Evolutionary conservation across 108 stramenopile genomes (phyloP).

Genomic region (Nannochloropsis gaditana): DNA sequence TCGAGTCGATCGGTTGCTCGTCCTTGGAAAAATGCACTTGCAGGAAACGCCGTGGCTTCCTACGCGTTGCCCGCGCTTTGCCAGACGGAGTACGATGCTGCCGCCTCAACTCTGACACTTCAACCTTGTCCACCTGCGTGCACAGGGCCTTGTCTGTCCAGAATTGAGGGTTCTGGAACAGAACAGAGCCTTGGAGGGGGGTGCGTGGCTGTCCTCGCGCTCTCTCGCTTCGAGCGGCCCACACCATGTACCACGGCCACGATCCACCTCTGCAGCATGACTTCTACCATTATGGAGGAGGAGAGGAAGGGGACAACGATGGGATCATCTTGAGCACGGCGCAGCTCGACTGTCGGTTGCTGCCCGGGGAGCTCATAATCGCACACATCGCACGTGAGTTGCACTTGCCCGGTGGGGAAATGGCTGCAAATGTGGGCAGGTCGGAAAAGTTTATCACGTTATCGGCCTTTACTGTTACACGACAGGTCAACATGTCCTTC

Average conservation of each 20-base stretch:
- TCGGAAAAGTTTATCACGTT: neutral
- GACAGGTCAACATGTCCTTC: neutral
- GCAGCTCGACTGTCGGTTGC: conserved; percentile 10
- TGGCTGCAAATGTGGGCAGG: neutral
- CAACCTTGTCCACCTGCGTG: no score
- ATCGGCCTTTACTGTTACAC: neutral
- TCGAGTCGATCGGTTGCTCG: no score
- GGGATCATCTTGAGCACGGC: conserved; percentile 17
- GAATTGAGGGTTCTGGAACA: no score
- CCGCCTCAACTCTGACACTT: no score
- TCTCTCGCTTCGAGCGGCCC: neutral
- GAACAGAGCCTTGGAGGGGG: neutral
- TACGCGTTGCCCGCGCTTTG: no score
- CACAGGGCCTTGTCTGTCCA: no score
- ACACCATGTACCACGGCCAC: no score
- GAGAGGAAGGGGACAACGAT: neutral
- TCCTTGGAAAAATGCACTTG: no score
- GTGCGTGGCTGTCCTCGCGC: conserved; percentile 8
- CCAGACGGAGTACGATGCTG: no score
- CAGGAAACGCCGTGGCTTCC: no score
- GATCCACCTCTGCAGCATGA: no score
- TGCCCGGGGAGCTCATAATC: neutral
- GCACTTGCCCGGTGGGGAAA: neutral
- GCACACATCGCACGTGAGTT: neutral
- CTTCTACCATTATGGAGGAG: neutral